phyloP scores from a whole-genome alignment of 768 basidiomycete genomes.

The Pulveroboletus sp. region DNA sequence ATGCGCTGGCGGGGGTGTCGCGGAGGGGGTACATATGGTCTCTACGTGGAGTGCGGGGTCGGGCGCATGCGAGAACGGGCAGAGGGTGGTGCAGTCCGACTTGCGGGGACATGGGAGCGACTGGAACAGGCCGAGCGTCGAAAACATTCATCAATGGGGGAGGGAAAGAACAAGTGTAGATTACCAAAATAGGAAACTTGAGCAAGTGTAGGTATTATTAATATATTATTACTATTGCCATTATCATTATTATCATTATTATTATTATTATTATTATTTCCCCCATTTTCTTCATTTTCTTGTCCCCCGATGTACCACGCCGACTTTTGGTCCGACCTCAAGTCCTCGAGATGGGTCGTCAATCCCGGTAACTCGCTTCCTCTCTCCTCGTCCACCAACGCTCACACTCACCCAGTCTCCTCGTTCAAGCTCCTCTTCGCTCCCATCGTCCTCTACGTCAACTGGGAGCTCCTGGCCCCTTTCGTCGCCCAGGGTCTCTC shows the following conservation, averaged over 20 bases:
- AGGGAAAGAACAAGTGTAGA: not conserved
- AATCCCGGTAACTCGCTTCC: conserved; percentile 48
- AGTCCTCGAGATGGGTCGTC: conserved; percentile 62
- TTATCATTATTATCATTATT: too few species aligned
- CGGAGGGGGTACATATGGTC: conserved; percentile 11
- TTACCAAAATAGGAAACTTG: not conserved
- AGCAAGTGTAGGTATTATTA: too few species aligned
- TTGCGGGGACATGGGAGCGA: conserved; percentile 55
- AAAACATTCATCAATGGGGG: conserved; percentile 48
- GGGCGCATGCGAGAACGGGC: conserved; percentile 62
- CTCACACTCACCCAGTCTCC: conserved; percentile 37
- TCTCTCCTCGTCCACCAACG: not conserved
- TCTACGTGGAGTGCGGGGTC: conserved; percentile 32
- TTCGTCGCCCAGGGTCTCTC: conserved; percentile 42
- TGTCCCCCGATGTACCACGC: not conserved
- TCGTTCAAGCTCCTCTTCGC: conserved; percentile 64
- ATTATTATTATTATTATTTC: too few species aligned
- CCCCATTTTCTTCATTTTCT: not conserved
- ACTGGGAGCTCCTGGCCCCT: conserved; percentile 55
- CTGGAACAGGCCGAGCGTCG: conserved; percentile 53
- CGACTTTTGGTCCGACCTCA: conserved; percentile 47
- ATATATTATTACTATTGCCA: too few species aligned
- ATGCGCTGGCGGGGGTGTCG: not conserved
- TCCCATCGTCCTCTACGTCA: conserved; percentile 55
- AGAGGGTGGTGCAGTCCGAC: conserved; percentile 43